These are phyloP conservation scores for Neonectria coccinea DNA, from an alignment of 2,329 filamentous ascomycete genomes.

Conservation along the genomic window DNA sequence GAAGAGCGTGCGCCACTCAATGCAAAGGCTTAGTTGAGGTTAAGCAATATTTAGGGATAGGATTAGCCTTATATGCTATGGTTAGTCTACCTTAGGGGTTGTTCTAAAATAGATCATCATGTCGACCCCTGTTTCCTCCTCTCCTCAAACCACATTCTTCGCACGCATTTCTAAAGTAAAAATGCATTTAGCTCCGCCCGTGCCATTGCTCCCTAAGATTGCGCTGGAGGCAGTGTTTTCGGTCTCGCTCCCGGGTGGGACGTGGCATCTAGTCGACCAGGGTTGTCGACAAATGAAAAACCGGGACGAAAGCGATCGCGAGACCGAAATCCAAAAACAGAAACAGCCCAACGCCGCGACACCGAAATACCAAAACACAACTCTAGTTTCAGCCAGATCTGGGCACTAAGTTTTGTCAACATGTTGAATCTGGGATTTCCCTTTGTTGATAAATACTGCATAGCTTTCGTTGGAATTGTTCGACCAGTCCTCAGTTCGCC, in stretches of 20 bases:
- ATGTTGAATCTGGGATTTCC: no score
- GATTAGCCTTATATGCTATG: no score
- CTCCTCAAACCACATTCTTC: no score
- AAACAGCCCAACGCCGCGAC: background rate
- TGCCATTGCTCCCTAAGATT: background rate
- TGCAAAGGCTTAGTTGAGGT: background rate
- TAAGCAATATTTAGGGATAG: background rate
- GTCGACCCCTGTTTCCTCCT: no score
- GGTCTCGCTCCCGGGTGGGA: slow-evolving; percentile 18
- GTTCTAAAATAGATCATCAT: background rate
- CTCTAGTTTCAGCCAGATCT: slow-evolving; percentile 3
- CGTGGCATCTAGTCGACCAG: background rate
- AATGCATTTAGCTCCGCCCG: background rate
- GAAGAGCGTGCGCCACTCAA: slow-evolving; percentile 5
- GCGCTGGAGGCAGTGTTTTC: slow-evolving; percentile 17
- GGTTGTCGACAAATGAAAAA: slow-evolving; percentile 7
- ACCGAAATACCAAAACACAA: background rate
- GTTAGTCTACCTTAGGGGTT: no score
- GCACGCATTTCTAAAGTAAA: no score
- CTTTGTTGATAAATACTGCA: no score
- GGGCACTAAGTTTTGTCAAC: background rate
- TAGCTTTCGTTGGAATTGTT: no score
- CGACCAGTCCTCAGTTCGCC: no score
- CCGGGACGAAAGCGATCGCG: slow-evolving; percentile 19
- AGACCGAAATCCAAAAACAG: slow-evolving; percentile 14